Evolutionary conservation across 2,329 filamentous ascomycete species (phyloP), one percentile per base, ranked within the genome.

Genomic region (Neofusicoccum sp.): DNA sequence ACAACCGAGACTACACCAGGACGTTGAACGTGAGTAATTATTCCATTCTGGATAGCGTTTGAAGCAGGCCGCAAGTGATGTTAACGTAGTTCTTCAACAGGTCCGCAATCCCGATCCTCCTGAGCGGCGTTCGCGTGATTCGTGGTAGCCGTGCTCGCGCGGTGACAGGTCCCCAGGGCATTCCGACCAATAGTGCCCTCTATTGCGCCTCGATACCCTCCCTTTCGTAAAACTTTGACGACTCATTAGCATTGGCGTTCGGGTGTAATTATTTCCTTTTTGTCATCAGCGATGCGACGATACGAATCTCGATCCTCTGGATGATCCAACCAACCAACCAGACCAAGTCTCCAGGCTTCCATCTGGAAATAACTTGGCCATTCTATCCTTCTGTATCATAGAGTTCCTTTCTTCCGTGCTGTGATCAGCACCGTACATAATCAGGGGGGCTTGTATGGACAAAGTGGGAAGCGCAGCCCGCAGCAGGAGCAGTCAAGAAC

Each of bases 1-100:
- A 80, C 64, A 78, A 78, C 62, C 74, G 74, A 43, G 81, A 83
- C 64, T 83, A 81, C 64, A 79, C 78, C 49, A 75, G 81, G 52
- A 77, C 79, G 50, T 67, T 80, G n/a, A 80, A 79, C 29, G 78
- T 82, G 70, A 66, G 73, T 69, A 28, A 6, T 16, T 2, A 11
- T 5, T n/a, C 31, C 31, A 44, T 8, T 41, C 31, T 22, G 22
- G 22, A 22, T 22, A 22, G 22, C 2, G 22, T 22, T 34, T 47
- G 41, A 31, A 56, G 28, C 61, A 31, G 14, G 36, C 37, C 22
- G 7, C 31, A 12, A 33, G 4, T n/a, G 31, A 52, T 63, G 39
- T 66, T 72, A 61, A 71, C 31, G 4, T 5, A 22, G 14, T 52
- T n/a, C 36, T 9, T 39, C 31, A 22, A 9, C 33, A 74, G 72